Evolutionary conservation across 768 basidiomycete species (phyloP), one percentile per base, ranked within the genome.

Genomic region (Russula compacta): DNA sequence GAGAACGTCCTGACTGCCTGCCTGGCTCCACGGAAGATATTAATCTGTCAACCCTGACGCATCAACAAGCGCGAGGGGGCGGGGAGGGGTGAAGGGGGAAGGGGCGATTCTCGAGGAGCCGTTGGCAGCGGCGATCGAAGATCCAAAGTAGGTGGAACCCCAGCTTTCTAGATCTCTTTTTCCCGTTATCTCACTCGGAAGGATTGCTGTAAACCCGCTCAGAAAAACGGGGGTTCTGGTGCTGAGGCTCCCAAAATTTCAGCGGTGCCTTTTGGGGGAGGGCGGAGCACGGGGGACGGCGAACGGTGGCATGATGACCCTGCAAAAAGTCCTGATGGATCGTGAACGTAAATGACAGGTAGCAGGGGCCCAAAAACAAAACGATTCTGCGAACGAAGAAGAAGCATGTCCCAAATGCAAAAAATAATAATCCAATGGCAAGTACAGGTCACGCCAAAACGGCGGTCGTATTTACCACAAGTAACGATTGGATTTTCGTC

Each of bases 271-370:
- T 57, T 36, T 19, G 3, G 42, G 54, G 50, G 50, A 7, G 39
- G 32, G 33, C 15, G 17, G 46, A 29, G 24, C 24, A 29, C 24
- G 24, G 17, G 36, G 36, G 36, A 38, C 36, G 36, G 24, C 24
- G 24, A 29, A 29, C 24, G 24, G 29, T 49, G 35, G 24, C 17
- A 53, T 43, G 33, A 24, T 33, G 44, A 58, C 60, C 60, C 44
- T 58, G 60, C 56, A 52, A 46, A 35, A 40, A 1, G 24, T 29
- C 55, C 38, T 39, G 38, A 44, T 44, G 35, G 21, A 32, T 7
- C 17, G 39, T 14, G 60, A 40, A 61, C 56, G 50, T 57, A 61
- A 53, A 36, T 36, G 50, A 52, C 19, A 53, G 60, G 43, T 32
- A 29, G 46, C 36, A 29, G 35, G 46, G 21, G 48, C 38, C 11